phyloP scores from a whole-genome alignment of 1,284 basidiomycete species.

The Mycena sp. region DNA sequence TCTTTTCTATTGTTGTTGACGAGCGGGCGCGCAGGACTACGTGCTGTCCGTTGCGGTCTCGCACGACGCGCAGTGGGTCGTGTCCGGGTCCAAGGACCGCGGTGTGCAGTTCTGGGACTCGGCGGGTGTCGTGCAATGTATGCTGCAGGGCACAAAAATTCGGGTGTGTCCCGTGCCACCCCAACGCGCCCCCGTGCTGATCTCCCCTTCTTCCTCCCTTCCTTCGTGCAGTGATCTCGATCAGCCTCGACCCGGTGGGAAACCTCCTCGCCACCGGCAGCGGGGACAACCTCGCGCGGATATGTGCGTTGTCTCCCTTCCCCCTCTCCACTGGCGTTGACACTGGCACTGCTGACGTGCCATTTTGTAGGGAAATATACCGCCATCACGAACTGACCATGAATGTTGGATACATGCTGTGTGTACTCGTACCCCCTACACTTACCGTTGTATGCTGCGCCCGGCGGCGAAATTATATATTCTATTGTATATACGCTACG shows the following conservation, averaged over 20 bases:
- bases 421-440: no score
- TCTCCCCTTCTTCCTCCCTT: background rate
- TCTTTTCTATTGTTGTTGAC: background rate
- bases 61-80: constrained; percentile 55
- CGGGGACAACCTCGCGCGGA: constrained; percentile 85
- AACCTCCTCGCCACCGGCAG: constrained; percentile 82
- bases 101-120: constrained; percentile 85
- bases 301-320: constrained; percentile 60
- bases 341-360: constrained; percentile 81
- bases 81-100: constrained; percentile 82
- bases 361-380: constrained; percentile 73
- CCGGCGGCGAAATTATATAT: no score
- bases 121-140: constrained; percentile 73
- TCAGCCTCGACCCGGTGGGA: constrained; percentile 80
- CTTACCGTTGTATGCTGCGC: no score
- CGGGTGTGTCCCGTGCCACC: no score
- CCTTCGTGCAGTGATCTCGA: constrained; percentile 73
- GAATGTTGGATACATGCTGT: no score
- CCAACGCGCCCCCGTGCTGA: no score
- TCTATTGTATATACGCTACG: no score
- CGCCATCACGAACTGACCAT: constrained; percentile 80
- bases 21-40: constrained; percentile 20
- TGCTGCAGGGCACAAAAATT: constrained; percentile 89
- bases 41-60: constrained; percentile 42
- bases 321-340: constrained; percentile 49